phyloP scores from a whole-genome alignment of 225 moss, liverwort and hornwort species.

The Thuidium tamariscinum region DNA sequence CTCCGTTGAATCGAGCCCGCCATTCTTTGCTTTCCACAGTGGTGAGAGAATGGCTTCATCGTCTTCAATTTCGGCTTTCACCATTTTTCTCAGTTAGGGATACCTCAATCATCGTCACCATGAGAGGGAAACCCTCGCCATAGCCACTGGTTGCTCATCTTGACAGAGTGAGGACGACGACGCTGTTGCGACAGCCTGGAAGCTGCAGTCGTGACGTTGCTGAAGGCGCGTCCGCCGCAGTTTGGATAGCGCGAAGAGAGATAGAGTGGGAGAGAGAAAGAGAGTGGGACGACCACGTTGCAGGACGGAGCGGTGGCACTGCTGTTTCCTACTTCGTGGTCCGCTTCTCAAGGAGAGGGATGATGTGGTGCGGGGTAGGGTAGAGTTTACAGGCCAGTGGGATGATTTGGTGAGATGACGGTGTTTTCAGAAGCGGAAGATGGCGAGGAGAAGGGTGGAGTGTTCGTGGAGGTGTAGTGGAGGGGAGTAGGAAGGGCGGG shows the following conservation, averaged over 20 bases:
- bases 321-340: background rate
- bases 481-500: background rate
- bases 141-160: conserved; percentile 7
- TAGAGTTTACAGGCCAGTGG: background rate
- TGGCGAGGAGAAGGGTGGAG: conserved; percentile 9
- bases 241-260: background rate
- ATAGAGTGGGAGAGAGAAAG: background rate
- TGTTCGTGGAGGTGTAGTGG: background rate
- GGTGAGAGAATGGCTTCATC: background rate
- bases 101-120: conserved; percentile 13
- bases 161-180: background rate
- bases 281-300: background rate
- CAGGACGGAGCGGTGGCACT: background rate
- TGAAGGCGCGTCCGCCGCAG: background rate
- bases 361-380: conserved; percentile 21
- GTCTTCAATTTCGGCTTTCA: background rate
- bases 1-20: conserved; percentile 3
- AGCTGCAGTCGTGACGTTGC: background rate
- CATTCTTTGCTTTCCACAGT: conserved; percentile 3
- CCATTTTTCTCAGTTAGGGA: conserved; percentile 22
- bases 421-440: background rate
- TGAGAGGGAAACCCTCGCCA: conserved; percentile 28
- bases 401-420: background rate
- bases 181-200: conserved; percentile 7
- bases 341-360: background rate